Evolutionary conservation across 257 asterid genomes (phyloP).

Genomic region (Solanum acaule): DNA sequence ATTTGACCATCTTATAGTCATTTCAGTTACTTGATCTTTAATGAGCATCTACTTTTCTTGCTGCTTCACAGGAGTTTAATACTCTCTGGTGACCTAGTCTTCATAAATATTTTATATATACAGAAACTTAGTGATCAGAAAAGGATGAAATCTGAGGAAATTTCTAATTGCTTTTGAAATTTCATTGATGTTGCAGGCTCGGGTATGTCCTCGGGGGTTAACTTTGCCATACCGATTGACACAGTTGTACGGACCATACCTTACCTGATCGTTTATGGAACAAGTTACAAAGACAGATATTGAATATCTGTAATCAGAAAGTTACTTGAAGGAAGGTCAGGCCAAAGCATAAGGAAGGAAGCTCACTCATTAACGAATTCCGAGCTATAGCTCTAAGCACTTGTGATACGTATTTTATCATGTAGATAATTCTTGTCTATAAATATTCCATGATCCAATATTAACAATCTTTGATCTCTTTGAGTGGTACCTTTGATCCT

Average conservation of each 20-base stretch:
- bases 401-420: not conserved
- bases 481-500: not conserved
- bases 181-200: constrained; percentile 41
- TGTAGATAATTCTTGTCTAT: not conserved
- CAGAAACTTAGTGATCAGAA: not conserved
- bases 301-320: constrained; percentile 1
- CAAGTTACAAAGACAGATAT: constrained; percentile 35
- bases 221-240: constrained; percentile 79
- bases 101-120: not conserved
- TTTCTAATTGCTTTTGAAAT: not conserved
- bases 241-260: constrained; percentile 16
- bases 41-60: not conserved
- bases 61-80: not conserved
- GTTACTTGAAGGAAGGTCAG: not conserved
- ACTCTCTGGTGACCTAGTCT: not conserved
- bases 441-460: not conserved
- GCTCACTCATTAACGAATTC: not conserved
- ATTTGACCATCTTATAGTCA: not conserved
- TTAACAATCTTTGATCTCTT: not conserved
- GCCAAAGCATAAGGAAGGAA: not conserved
- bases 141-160: not conserved
- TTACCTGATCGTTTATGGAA: constrained; percentile 70
- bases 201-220: constrained; percentile 83
- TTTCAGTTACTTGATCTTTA: not conserved
- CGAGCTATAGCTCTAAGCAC: not conserved